A percentile compares a stretch with the other conserved stretches of the same genome.
Evolutionary conservation across 2,329 filamentous ascomycete genomes (phyloP).

Genomic region (Alternaria angustiovoidea): DNA sequence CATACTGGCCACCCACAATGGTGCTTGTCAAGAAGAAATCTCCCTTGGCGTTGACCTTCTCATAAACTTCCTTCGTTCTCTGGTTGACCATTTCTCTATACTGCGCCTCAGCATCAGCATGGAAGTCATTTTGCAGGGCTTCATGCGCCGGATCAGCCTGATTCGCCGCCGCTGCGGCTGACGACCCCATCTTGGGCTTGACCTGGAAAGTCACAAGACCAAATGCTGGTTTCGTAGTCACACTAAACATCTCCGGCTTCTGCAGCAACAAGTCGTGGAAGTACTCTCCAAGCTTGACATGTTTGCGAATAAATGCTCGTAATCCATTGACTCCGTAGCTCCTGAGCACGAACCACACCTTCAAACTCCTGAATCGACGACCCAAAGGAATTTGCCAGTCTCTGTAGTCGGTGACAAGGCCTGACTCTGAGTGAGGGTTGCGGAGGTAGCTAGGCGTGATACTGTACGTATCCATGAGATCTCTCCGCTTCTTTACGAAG

Average conservation of each 20-base stretch:
- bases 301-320: constrained; percentile 74
- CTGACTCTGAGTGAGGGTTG: constrained; percentile 81
- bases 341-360: constrained; percentile 94
- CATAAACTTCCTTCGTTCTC: constrained; percentile 77
- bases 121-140: constrained; percentile 45
- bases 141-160: constrained; percentile 41
- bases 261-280: constrained; percentile 69
- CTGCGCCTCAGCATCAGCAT: constrained; percentile 46
- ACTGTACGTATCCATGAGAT: constrained; percentile 81
- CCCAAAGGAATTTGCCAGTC: constrained; percentile 98
- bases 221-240: constrained; percentile 78
- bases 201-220: constrained; percentile 82
- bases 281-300: constrained; percentile 72
- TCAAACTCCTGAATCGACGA: constrained; percentile 84
- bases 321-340: constrained; percentile 81
- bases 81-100: constrained; percentile 67
- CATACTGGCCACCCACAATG: constrained; percentile 75
- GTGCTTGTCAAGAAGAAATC: constrained; percentile 85
- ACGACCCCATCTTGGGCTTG: constrained; percentile 18
- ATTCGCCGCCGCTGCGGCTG: neutral
- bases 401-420: constrained; percentile 90
- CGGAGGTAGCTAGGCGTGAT: constrained; percentile 83
- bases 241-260: constrained; percentile 74
- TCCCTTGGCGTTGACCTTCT: constrained; percentile 74
- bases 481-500: constrained; percentile 76